Percentiles rank a stretch among this genome's conserved stretches.
Conservation (phyloP, 768 basidiomycete species). For the Phylloporus arenicola region DNA sequence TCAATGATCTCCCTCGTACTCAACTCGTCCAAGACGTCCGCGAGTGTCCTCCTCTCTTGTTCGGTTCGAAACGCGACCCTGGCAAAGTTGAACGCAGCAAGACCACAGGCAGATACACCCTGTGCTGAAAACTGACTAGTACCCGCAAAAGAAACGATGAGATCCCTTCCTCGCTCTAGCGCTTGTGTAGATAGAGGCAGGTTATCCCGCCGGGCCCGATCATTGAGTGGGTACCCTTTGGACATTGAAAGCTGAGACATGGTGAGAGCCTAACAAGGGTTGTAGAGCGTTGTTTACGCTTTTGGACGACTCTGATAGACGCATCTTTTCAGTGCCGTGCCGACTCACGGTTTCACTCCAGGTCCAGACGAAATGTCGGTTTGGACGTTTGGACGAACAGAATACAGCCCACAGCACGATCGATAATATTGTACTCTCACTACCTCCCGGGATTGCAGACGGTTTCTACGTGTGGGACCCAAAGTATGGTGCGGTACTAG, state of each 20-base stretch:
- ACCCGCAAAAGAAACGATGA: conserved; percentile 43
- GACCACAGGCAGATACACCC: conserved; percentile 52
- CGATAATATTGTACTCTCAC: too few relatives aligned
- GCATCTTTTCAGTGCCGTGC: background rate
- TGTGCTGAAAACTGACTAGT: conserved; percentile 53
- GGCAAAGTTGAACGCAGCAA: conserved; percentile 63
- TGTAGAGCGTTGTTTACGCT: background rate
- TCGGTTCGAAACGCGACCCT: conserved; percentile 40
- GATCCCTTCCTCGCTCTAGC: conserved; percentile 27
- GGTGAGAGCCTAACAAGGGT: background rate
- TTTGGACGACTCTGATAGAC: background rate
- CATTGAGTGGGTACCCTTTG: background rate
- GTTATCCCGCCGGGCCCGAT: background rate
- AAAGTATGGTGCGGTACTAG: too few relatives aligned
- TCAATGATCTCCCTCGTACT: conserved; percentile 22
- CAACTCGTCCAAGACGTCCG: conserved; percentile 19
- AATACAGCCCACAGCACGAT: too few relatives aligned
- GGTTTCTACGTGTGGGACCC: too few relatives aligned
- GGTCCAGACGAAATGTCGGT: too few relatives aligned
- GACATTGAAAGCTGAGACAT: conserved; percentile 4
- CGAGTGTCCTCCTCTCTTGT: background rate
- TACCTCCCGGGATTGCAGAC: too few relatives aligned
- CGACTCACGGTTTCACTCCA: too few relatives aligned
- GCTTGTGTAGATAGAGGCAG: conserved; percentile 10
- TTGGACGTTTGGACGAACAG: too few relatives aligned